Base-by-base conservation (phyloP, 179 eudicot genomes). In the Silene vulgaris region DNA sequence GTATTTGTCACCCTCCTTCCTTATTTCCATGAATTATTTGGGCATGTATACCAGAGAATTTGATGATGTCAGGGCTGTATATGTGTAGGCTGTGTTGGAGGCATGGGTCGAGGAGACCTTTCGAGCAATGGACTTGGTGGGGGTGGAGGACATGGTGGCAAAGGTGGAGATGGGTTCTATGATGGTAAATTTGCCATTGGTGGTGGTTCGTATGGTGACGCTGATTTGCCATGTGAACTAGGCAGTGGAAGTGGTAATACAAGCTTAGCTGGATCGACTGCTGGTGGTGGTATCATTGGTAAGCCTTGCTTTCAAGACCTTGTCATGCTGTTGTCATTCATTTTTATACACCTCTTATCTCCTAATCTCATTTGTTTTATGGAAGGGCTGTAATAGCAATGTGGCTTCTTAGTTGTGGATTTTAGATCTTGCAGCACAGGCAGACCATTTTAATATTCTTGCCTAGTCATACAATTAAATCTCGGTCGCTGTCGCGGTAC, bases 141-240 rank as follows among this genome's bases (percentile, higher is more conserved):
- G 74, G 98, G 98, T 79, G 98, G 95, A 30, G 98, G 98, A 76
- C 96, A 94, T 88, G 98, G 98, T 79, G 98, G 98, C 45, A 85
- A 80, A 86, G 98, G 98, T 76, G 98, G 98, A 59, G 89, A 87
- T 81, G 96, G 95, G 65, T 94, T 87, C 80, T 89, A 82, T 65
- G 82, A 85, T 40, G 91, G 90, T 20, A 81, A 80, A 75, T 76
- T 75, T 66, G 84, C 85, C 65, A 81, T 81, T 59, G 98, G 98
- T 73, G 98, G 98, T 75, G 75, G 76, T 78, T 69, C 82, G 21
- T 94, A 92, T 80, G 98, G 98, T 35, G 78, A 88, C 86, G 88
- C 90, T 75, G 90, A 89, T 82, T 85, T 94, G 78, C 98, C 98
- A 30, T 94, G 98, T 86, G 98, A 94, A 86, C 95, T 90, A 77